Evolutionary conservation across 257 asterid genomes (phyloP).

Genomic region (Ilex asprella): DNA sequence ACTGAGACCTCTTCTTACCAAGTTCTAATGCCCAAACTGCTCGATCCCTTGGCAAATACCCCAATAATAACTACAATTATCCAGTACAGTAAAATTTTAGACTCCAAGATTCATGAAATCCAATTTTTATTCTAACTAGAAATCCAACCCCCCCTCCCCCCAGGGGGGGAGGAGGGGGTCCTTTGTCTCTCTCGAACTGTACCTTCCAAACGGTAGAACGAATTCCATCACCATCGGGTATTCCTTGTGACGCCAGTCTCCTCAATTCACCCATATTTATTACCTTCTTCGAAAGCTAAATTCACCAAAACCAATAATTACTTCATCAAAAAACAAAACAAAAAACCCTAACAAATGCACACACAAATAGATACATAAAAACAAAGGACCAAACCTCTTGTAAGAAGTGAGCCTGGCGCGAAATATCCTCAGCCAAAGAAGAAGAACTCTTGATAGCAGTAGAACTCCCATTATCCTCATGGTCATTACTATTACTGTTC

Average conservation of each 20-base stretch:
- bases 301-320: constrained; percentile 10
- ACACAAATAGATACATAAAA: neutral
- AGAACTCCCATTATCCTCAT: constrained; percentile 43
- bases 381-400: constrained; percentile 46
- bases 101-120: neutral
- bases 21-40: constrained; percentile 79
- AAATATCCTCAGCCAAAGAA: constrained; percentile 38
- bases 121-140: too few species aligned
- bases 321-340: constrained; percentile 8
- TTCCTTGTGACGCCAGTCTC: constrained; percentile 76
- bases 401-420: constrained; percentile 59
- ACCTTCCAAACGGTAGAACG: constrained; percentile 96
- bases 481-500: constrained; percentile 23
- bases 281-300: constrained; percentile 71
- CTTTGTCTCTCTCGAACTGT: neutral
- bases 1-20: constrained; percentile 80
- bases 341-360: neutral
- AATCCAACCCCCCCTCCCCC: neutral
- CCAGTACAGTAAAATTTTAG: neutral
- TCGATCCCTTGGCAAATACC: constrained; percentile 77
- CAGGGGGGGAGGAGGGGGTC: too few species aligned
- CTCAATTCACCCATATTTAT: constrained; percentile 75
- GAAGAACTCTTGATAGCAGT: constrained; percentile 6
- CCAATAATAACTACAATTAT: constrained; percentile 65
- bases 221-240: constrained; percentile 86